phyloP scores from a whole-genome alignment of 2,329 filamentous ascomycete species.

The Endoconidiophora laricicola region DNA sequence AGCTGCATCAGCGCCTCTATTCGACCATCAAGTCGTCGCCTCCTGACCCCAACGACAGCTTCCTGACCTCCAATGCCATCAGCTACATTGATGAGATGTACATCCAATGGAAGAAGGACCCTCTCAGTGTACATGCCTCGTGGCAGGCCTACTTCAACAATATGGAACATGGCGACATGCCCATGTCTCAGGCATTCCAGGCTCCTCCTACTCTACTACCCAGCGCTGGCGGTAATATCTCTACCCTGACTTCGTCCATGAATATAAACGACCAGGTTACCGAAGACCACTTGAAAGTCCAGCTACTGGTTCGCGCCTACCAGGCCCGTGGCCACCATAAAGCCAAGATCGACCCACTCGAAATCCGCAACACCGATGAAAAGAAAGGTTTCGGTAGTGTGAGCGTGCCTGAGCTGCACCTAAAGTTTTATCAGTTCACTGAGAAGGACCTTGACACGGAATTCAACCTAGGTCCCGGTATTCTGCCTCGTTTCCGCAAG shows the following conservation, averaged over 20 bases:
- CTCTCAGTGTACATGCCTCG: constrained; percentile 85
- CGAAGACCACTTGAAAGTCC: constrained; percentile 85
- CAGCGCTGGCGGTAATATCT: constrained; percentile 60
- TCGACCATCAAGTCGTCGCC: constrained; percentile 33
- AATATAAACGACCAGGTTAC: constrained; percentile 66
- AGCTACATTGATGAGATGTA: constrained; percentile 99
- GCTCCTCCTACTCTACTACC: constrained; percentile 86
- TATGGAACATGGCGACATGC: constrained; percentile 97
- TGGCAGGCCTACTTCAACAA: constrained; percentile 99
- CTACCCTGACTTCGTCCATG: constrained; percentile 52
- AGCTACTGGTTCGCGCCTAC: constrained; percentile 91
- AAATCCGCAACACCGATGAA: constrained; percentile 61
- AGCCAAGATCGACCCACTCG: constrained; percentile 89
- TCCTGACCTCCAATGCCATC: constrained; percentile 89
- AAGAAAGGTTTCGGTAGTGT: constrained; percentile 68
- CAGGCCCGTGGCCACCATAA: constrained; percentile 97
- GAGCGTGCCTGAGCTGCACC: constrained; percentile 80
- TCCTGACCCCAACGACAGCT: constrained; percentile 80
- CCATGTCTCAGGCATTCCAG: constrained; percentile 90
- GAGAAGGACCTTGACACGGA: constrained; percentile 88
- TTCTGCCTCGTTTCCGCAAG: constrained; percentile 81
- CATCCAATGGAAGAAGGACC: constrained; percentile 88
- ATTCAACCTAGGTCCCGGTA: constrained; percentile 83
- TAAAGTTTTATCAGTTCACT: constrained; percentile 88
- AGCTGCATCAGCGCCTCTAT: constrained; percentile 31